Evolutionary conservation across 768 basidiomycete genomes (phyloP), one percentile per base, ranked within the genome.

Genomic region (Tricholoma sp.): DNA sequence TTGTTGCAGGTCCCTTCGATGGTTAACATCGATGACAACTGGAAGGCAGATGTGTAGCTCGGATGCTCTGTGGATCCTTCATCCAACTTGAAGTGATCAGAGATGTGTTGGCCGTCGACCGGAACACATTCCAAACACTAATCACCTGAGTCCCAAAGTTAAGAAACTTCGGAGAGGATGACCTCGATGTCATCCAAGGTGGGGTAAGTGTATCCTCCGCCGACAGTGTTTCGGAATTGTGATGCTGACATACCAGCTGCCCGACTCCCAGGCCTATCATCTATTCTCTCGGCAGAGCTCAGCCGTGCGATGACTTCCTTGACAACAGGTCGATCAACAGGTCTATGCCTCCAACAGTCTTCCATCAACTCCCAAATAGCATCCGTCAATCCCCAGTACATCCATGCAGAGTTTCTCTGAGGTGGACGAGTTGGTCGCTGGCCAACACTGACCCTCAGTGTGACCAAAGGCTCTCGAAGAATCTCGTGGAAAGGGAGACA

Each of bases 281-380:
- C 37, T 39, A 18, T 35, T 39, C 37, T 18, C 8, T 16, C 14
- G 16, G n/a, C 3, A n/a, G 37, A 2, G 37, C n/a, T 39, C 14
- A 52, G n/a, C 50, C n/a, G 50, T 5, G 32, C 50, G 19, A 52
- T 32, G 5, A 32, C 31, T 35, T 34, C 50, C 18, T 18, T 27
- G 12, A 35, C 31, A 1, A 14, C 31, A 2, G 70, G 70, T 9
- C 69, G 64, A 9, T 52, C 52, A 5, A 19, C 49, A 1, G 70
- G 65, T 11, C 61, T 45, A 16, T 52, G 46, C 8, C 39, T 34
- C 70, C 70, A 71, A 50, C 69, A 70, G 5, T 63, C 59, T 52
- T 64, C 57, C 46, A 69, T 64, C 2, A 69, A 39, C 2, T 50
- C 27, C 67, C 70, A 70, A 7, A 68, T 57, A 0, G 6, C n/a